Base-by-base conservation (phyloP, 176 grass and related monocot genomes). In the bread wheat (Triticum aestivum) region DNA sequence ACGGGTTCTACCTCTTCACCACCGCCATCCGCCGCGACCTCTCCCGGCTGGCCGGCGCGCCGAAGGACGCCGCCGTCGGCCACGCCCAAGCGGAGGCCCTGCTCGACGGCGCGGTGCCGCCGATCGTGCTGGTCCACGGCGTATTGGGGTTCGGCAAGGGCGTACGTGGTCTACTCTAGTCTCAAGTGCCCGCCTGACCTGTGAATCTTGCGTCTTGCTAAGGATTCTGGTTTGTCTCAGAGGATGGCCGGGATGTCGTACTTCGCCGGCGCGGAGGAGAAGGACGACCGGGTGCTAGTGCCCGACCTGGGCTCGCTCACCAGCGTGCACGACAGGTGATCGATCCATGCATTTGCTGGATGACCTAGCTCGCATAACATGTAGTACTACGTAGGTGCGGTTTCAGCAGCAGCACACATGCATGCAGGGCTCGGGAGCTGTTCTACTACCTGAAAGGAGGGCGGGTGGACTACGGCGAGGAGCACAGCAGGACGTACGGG, bases 391-490 rank as follows among this genome's bases (percentile, higher is more conserved):
- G 49, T 38, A 38, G 1, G 37, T 38, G 1, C 37, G 37, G 37
- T 13, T 14, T 49, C 1, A 51, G 47, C 47, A 15, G 1, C 1
- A 51, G 47, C 47, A 12, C 44, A 4, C 11, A 49, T 49, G 3
- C 51, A 56, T 5, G 51, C 86, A 97, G 92, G 77, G 91, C 95
- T 0, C 78, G 93, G 11, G 92, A 91, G 73, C 86, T 98, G 75
- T 98, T 98, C 93, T 95, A 95, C 75, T 98, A 95, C 80, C 76
- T 98, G 41, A 98, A 95, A 32, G 95, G 95, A 20, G 95, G 93
- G 27, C 69, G 18, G 29, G 95, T 98, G 58, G 95, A 98, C 84
- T 98, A 95, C 74, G 95, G 95, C 13, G 89, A 93, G 79, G 92
- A 90, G 34, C 95, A 98, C 82, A 98, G 95, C 84, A 81, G 14